These are phyloP conservation scores for Phyllosticta paracitricarpa DNA, from an alignment of 2,329 filamentous ascomycete genomes.

Conservation along the genomic window DNA sequence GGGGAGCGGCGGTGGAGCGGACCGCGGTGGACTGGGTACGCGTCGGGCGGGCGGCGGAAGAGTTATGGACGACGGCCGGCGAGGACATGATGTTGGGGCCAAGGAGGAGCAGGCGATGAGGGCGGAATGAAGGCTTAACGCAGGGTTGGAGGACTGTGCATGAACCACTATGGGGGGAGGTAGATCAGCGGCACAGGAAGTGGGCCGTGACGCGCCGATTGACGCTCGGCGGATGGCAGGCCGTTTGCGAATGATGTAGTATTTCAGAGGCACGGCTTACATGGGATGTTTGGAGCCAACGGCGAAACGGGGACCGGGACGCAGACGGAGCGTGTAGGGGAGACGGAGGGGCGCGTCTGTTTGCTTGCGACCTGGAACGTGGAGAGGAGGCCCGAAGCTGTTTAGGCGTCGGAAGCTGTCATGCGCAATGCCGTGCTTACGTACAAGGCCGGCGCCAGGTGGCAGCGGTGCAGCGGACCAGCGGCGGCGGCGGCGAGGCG, in stretches of 20 bases:
- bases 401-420: neutral
- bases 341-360: neutral
- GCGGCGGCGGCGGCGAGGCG: no score
- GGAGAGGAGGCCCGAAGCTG: neutral
- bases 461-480: neutral
- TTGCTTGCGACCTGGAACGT: neutral
- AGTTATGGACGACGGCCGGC: conserved; percentile 31
- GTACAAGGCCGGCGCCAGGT: neutral
- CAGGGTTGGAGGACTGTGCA: neutral
- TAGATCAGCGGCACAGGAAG: neutral
- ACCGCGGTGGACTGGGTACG: conserved; percentile 27
- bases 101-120: conserved; percentile 18
- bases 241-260: neutral
- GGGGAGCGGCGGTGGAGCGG: conserved; percentile 17
- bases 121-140: conserved; percentile 9
- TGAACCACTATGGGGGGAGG: neutral
- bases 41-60: conserved; percentile 22
- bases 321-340: neutral
- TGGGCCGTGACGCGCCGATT: neutral
- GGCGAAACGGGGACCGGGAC: neutral
- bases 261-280: neutral
- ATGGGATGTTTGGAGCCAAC: neutral
- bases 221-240: neutral
- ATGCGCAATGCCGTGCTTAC: neutral
- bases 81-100: conserved; percentile 28